phyloP scores from a whole-genome alignment of 306 rosid species.

The Nissolia schottii region DNA sequence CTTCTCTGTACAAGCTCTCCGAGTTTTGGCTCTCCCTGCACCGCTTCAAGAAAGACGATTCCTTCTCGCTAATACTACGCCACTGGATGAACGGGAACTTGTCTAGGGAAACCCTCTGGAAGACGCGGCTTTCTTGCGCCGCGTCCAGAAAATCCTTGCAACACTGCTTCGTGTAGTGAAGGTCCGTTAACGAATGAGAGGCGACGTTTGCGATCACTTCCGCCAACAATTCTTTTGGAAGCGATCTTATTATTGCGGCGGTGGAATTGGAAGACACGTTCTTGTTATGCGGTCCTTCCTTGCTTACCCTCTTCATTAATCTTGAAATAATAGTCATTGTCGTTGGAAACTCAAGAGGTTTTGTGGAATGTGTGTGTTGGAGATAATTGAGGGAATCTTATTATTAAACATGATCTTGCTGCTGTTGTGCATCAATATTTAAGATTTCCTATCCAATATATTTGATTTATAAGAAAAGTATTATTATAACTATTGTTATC shows the following conservation, averaged over 20 bases:
- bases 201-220: slow-evolving; percentile 18
- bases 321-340: not conserved
- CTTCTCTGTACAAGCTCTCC: slow-evolving; percentile 18
- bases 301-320: not conserved
- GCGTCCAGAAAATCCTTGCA: slow-evolving; percentile 19
- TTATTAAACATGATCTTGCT: no score
- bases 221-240: slow-evolving; percentile 18
- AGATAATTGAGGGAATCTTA: no score
- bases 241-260: not conserved
- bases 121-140: not conserved
- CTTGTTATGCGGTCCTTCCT: not conserved
- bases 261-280: not conserved
- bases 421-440: no score
- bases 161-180: not conserved
- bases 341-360: not conserved
- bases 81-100: not conserved
- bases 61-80: not conserved
- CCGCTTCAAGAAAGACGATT: not conserved
- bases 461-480: no score
- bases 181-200: slow-evolving; percentile 9
- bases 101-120: not conserved
- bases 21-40: slow-evolving; percentile 13
- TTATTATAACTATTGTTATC: no score
- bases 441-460: no score
- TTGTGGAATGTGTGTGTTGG: not conserved